These are phyloP conservation scores for Heterobasidion irregulare DNA, from an alignment of 1,284 basidiomycete species.

Conservation along the genomic window DNA sequence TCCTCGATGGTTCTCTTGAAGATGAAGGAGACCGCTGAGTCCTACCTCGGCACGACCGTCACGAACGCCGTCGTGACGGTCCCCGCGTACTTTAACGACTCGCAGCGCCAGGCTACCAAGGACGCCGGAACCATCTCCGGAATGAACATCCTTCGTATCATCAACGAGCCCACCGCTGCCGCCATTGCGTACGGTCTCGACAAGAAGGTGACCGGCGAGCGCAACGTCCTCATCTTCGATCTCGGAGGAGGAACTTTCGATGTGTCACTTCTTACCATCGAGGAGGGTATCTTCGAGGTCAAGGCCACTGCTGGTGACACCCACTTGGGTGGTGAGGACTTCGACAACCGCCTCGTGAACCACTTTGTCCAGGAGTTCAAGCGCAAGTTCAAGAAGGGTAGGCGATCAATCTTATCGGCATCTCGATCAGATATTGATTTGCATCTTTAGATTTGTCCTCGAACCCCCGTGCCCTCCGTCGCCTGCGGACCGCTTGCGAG, in stretches of 20 bases:
- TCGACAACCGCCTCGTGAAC: conserved; percentile 97
- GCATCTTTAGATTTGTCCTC: conserved; percentile 64
- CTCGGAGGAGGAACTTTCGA: conserved; percentile 99
- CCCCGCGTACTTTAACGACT: conserved; percentile 98
- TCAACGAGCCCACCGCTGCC: conserved; percentile 94
- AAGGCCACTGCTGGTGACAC: conserved; percentile 99
- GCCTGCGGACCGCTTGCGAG: conserved; percentile 96
- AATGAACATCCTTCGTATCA: conserved; percentile 91
- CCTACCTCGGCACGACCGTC: conserved; percentile 83
- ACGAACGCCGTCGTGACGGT: conserved; percentile 91
- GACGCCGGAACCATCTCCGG: conserved; percentile 89
- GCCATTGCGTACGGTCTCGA: conserved; percentile 94
- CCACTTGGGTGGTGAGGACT: conserved; percentile 98
- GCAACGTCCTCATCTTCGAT: conserved; percentile 96
- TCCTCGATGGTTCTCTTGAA: conserved; percentile 96
- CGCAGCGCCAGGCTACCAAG: conserved; percentile 93
- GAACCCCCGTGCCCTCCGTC: conserved; percentile 94
- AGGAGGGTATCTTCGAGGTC: conserved; percentile 99
- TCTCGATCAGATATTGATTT: conserved; percentile 3
- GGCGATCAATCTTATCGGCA: conserved; percentile 22
- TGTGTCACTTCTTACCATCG: conserved; percentile 96
- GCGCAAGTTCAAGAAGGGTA: conserved; percentile 96
- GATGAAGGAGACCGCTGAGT: conserved; percentile 98
- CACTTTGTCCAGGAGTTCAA: conserved; percentile 99
- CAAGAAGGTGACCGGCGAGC: conserved; percentile 82